These are phyloP conservation scores for Eucalyptus lansdowneana DNA, from an alignment of 345 rosid genomes.

Conservation along the genomic window DNA sequence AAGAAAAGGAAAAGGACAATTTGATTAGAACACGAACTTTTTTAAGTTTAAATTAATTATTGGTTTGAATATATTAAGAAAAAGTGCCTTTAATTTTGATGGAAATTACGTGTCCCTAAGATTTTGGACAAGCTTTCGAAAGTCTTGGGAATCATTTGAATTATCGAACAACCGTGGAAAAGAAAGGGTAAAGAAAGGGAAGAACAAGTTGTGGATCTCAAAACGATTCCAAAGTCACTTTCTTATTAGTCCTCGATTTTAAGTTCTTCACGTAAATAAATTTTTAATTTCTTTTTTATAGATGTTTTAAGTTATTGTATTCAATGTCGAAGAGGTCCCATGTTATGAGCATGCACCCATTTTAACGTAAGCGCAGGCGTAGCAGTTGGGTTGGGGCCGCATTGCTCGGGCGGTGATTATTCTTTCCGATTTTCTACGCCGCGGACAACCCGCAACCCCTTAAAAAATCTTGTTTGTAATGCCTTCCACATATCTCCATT, in stretches of 20 bases:
- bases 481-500: no score
- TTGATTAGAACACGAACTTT: accelerated
- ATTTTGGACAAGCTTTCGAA: background rate
- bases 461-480: background rate
- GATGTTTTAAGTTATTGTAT: background rate
- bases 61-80: background rate
- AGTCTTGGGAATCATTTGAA: background rate
- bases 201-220: background rate
- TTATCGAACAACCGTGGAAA: background rate
- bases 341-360: background rate
- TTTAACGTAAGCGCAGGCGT: background rate
- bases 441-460: background rate
- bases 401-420: background rate
- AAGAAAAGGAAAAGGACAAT: background rate
- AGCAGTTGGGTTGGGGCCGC: background rate
- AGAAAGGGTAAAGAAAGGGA: background rate
- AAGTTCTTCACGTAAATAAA: background rate
- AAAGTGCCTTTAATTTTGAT: background rate
- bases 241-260: background rate
- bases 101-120: background rate
- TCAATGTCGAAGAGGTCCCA: background rate
- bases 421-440: background rate
- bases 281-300: background rate
- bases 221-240: background rate
- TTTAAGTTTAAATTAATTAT: background rate